Percentiles rank a stretch among this genome's conserved stretches.
Conservation (phyloP, 257 asterid genomes). For the Nicotiana knightiana region DNA sequence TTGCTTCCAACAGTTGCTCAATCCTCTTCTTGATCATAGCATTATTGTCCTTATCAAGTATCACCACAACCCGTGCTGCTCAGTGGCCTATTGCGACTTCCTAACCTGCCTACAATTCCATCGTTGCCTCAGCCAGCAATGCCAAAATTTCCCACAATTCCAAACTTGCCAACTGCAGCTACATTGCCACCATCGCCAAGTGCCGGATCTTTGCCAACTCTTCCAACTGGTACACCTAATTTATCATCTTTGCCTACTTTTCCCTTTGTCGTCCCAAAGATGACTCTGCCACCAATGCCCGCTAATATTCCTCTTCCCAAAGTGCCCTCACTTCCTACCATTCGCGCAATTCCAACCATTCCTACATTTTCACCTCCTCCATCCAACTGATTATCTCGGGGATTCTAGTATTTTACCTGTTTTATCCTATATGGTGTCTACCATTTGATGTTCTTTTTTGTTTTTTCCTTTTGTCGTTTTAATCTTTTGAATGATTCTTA, state of each 20-base stretch:
- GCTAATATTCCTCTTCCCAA: neutral
- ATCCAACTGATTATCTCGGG: neutral
- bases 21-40: neutral
- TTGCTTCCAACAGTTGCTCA: neutral
- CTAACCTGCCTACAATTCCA: neutral
- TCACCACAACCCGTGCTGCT: neutral
- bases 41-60: slow-evolving; percentile 5
- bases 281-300: slow-evolving; percentile 8
- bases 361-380: slow-evolving; percentile 8
- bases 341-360: neutral
- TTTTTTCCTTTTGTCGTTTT: neutral
- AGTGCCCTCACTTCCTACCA: neutral
- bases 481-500: neutral
- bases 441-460: too few species aligned
- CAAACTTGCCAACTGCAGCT: neutral
- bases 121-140: neutral
- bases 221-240: neutral
- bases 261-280: neutral
- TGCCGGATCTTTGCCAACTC: neutral
- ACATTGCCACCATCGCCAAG: slow-evolving; percentile 4
- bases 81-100: slow-evolving; percentile 4
- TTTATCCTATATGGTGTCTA: too few species aligned
- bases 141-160: neutral
- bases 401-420: neutral
- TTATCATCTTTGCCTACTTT: neutral